Evolutionary conservation across 305 asterid genomes (phyloP).

Genomic region (Solanum hybrid): DNA sequence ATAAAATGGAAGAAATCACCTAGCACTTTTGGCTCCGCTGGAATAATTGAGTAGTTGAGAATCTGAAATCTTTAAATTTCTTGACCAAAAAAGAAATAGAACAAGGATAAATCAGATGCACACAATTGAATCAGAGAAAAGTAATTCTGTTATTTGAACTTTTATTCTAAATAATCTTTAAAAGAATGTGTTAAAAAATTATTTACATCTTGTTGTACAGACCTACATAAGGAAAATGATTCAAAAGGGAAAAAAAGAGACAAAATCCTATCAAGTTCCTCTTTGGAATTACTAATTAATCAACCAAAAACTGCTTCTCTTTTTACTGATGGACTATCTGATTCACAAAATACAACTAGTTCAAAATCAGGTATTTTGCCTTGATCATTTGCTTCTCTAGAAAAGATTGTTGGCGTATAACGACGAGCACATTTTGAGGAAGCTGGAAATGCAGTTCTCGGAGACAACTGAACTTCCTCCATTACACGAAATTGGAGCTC

Average conservation of each 20-base stretch:
- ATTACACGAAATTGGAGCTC: conserved; percentile 70
- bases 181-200: neutral
- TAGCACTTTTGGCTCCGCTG: neutral
- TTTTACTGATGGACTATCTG: neutral
- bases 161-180: neutral
- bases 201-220: neutral
- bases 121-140: neutral
- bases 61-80: neutral
- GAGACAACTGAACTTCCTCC: conserved; percentile 66
- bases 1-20: neutral
- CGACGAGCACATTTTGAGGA: conserved; percentile 17
- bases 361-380: neutral
- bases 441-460: conserved; percentile 27
- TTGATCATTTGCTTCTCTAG: neutral
- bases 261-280: neutral
- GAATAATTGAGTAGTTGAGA: neutral
- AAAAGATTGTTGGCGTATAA: neutral
- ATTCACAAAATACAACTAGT: neutral
- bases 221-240: neutral
- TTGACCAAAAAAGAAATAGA: neutral
- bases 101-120: neutral
- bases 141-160: neutral
- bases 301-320: neutral
- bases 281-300: neutral
- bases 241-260: neutral